Evolutionary conservation across 768 basidiomycete genomes (phyloP).

Genomic region (Lactarius trivialis): DNA sequence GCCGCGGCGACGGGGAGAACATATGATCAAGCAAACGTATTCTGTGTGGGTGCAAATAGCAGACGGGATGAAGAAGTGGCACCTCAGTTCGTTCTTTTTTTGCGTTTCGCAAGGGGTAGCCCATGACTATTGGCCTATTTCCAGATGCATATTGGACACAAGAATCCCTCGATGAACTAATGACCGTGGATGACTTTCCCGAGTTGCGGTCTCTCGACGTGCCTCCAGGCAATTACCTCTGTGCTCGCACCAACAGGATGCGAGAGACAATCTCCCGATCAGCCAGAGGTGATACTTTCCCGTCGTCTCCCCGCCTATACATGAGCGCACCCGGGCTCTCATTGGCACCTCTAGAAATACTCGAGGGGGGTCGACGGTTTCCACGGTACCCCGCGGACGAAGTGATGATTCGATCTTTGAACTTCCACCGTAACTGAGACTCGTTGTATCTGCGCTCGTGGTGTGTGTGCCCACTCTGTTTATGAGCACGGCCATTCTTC

Average conservation of each 20-base stretch:
- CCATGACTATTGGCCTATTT: neutral
- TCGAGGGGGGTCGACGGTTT: slow-evolving; percentile 14
- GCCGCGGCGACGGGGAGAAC: slow-evolving; percentile 21
- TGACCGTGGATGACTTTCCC: slow-evolving; percentile 54
- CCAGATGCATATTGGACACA: slow-evolving; percentile 74
- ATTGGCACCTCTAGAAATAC: slow-evolving; percentile 16
- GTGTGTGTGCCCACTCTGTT: neutral
- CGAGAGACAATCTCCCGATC: slow-evolving; percentile 22
- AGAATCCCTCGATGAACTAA: slow-evolving; percentile 49
- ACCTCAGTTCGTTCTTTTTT: slow-evolving; percentile 31
- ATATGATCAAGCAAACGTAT: slow-evolving; percentile 36
- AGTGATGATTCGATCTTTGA: slow-evolving; percentile 13
- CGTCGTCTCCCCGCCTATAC: neutral
- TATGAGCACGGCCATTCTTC: neutral
- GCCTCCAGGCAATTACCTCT: slow-evolving; percentile 55
- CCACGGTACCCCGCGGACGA: slow-evolving; percentile 17
- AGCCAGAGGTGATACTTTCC: neutral
- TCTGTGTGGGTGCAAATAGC: slow-evolving; percentile 33
- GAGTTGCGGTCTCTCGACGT: slow-evolving; percentile 47
- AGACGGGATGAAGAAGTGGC: slow-evolving; percentile 31
- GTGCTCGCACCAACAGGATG: slow-evolving; percentile 43
- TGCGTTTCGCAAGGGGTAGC: neutral
- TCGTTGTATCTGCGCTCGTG: neutral
- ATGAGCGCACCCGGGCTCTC: slow-evolving; percentile 3
- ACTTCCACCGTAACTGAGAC: neutral